Evolutionary conservation across 306 rosid genomes (phyloP).

Genomic region (Cicer bijugum): DNA sequence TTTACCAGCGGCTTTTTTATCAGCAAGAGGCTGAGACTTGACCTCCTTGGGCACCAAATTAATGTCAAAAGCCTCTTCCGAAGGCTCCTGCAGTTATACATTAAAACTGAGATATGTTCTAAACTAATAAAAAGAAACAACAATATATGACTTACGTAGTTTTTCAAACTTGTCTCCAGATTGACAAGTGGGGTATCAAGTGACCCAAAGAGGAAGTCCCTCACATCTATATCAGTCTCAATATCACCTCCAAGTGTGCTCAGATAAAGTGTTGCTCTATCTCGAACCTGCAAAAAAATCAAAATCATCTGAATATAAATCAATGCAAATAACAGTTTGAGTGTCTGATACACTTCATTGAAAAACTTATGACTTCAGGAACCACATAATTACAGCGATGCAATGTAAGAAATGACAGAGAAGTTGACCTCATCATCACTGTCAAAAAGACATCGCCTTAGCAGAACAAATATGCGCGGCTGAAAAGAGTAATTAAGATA

Average conservation of each 20-base stretch:
- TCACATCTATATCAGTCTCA: conserved; percentile 72
- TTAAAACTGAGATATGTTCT: conserved; percentile 45
- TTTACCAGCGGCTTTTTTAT: conserved; percentile 92
- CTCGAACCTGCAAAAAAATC: conserved; percentile 78
- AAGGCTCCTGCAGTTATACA: conserved; percentile 73
- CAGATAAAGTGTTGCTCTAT: conserved; percentile 92
- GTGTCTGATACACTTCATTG: conserved; percentile 6
- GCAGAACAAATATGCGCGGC: conserved; percentile 88
- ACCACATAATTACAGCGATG: conserved; percentile 28
- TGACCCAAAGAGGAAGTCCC: conserved; percentile 83
- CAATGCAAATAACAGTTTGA: conserved; percentile 18
- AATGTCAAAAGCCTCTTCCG: conserved; percentile 87
- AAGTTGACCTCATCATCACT: conserved; percentile 90
- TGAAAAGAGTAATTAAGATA: conserved; percentile 50
- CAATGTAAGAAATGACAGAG: conserved; percentile 27
- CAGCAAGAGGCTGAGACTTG: conserved; percentile 86
- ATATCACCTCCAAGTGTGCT: conserved; percentile 84
- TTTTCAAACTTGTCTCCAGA: conserved; percentile 87
- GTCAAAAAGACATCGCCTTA: conserved; percentile 91
- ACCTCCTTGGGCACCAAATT: conserved; percentile 82
- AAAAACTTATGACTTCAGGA: conserved; percentile 29
- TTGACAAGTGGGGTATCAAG: conserved; percentile 87
- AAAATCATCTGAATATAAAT: conserved; percentile 27
- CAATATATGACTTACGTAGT: conserved; percentile 62
- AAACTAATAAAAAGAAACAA: conserved; percentile 28